Evolutionary conservation across 768 basidiomycete species (phyloP), one percentile per base, ranked within the genome.

Genomic region (Lentinula raphanica): DNA sequence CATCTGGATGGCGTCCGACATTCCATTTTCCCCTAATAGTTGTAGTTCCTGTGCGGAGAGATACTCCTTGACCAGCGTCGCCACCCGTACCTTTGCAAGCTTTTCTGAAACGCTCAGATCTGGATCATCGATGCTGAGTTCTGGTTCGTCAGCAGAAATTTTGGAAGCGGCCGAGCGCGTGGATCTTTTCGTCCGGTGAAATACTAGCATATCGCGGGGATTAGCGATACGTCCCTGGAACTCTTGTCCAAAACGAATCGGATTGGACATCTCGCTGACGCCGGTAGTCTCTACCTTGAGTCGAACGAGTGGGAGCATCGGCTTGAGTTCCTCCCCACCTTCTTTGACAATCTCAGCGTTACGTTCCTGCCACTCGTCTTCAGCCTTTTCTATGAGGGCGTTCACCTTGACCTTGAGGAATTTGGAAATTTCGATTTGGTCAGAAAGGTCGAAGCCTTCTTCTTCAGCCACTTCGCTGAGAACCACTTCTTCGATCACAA

Each of bases 241-340:
- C 69, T 96, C 92, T 69, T 96, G 94, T 1, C 97, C 96, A 68
- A 99, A 97, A 9, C 97, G 88, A 53, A 96, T 88, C 23, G 96
- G 95, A 69, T 99, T 99, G 55, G 90, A 93, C 74, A 93, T 93
- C 65, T 92, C 90, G 58, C 84, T 85, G 7, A 94, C 90, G 42
- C 89, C 91, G 0, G 95, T 92, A 0, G 93, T 95, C 68, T 96
- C 93, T 17, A 88, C 92, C 77, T 92, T 94, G 17, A 97, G 77
- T 12, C 94, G 83, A 49, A 97, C 76, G 48, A 97, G 83, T 1
- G 94, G 96, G 9, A 98, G 81, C 87, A 96, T 90, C 6, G 72
- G 79, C 9, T 81, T 78, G 1, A 85, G 70, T 55, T 80, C 79
- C 53, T 81, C 80, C 31, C 88, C 87, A 3, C 85, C 86, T 9